These are phyloP conservation scores for Drechslerella stenobrocha DNA, from an alignment of 2,329 filamentous ascomycete genomes.

Conservation along the genomic window DNA sequence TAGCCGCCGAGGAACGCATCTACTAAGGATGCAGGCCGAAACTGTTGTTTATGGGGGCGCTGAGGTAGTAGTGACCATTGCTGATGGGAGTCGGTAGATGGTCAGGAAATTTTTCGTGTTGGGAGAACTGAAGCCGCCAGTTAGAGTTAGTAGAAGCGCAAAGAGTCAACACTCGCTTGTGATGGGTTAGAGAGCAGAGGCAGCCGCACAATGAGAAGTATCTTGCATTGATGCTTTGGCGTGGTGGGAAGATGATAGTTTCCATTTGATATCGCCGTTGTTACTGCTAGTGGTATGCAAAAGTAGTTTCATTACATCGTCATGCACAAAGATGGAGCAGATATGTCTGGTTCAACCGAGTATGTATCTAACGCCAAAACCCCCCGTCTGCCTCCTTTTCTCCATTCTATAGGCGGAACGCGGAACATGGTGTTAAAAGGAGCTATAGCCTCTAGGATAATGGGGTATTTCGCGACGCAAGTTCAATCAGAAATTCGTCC, in stretches of 20 bases:
- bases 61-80: constrained; percentile 21
- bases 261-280: constrained; percentile 12
- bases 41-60: constrained; percentile 24
- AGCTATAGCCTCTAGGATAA: background rate
- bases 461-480: background rate
- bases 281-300: constrained; percentile 23
- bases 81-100: background rate
- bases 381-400: constrained; percentile 25
- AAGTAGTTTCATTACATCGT: constrained; percentile 45
- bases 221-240: background rate
- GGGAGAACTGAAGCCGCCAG: background rate
- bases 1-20: constrained; percentile 31
- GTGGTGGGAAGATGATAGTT: background rate
- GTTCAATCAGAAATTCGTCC: constrained; percentile 62
- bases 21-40: constrained; percentile 29
- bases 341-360: background rate
- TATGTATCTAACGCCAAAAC: constrained; percentile 36
- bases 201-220: too few relatives aligned
- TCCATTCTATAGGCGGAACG: background rate
- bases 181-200: too few relatives aligned
- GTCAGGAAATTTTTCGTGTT: constrained; percentile 3
- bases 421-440: background rate
- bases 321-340: background rate
- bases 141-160: background rate
- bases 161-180: background rate